Evolutionary conservation across 169 alveolate genomes (phyloP).

Genomic region (Besnoitia besnoiti): DNA sequence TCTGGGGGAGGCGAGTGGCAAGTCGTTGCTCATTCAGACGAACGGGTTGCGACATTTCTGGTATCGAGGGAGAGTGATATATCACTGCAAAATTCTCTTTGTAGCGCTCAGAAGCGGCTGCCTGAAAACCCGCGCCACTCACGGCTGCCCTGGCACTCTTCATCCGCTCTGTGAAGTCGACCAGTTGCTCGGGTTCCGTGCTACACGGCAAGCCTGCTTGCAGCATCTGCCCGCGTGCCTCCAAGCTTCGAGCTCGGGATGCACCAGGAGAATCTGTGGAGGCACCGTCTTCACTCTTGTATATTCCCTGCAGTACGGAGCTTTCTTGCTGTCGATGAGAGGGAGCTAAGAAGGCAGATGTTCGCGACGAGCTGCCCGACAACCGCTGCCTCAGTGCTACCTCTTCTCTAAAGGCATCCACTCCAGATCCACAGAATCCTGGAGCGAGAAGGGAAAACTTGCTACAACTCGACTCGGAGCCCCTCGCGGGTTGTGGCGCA

Average conservation of each 20-base stretch:
- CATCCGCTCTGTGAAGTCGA: not conserved
- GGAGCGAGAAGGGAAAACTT: not conserved
- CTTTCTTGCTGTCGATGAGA: not conserved
- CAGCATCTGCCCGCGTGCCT: not conserved
- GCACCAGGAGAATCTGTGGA: not conserved
- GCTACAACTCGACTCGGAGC: not conserved
- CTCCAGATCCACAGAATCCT: not conserved
- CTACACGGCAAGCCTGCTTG: not conserved
- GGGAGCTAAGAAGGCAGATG: not conserved
- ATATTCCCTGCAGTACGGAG: not conserved
- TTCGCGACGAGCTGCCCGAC: not conserved
- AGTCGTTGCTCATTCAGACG: too few relatives aligned
- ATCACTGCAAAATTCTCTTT: not conserved
- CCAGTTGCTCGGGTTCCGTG: not conserved
- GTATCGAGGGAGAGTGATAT: not conserved
- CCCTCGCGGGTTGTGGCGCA: not conserved
- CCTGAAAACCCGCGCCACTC: not conserved
- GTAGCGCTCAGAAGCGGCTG: not conserved
- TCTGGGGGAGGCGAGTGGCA: not conserved
- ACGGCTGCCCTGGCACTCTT: not conserved
- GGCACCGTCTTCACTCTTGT: not conserved
- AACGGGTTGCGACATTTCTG: not conserved
- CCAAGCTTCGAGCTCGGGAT: not conserved
- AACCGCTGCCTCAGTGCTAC: not conserved
- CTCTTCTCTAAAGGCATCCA: not conserved